Conservation (phyloP, 768 basidiomycete species). For the Calocybe cyanea region DNA sequence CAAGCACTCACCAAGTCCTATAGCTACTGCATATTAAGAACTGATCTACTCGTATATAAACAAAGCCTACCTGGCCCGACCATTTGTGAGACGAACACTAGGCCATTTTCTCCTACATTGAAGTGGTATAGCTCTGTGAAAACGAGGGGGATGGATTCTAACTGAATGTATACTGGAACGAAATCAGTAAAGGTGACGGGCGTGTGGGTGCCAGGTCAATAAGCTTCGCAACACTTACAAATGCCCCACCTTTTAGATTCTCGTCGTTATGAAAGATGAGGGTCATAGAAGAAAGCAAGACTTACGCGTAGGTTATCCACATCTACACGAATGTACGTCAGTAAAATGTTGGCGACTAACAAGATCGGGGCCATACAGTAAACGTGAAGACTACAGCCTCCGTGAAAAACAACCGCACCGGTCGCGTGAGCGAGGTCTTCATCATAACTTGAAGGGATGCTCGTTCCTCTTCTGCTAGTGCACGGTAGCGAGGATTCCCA, state of each 20-base stretch:
- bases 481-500: neutral
- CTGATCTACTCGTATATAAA: too few relatives aligned
- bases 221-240: too few relatives aligned
- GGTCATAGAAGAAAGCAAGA: neutral
- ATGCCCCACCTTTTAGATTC: neutral
- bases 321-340: neutral
- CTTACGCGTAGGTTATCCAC: constrained; percentile 4
- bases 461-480: neutral
- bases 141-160: neutral
- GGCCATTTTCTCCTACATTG: neutral
- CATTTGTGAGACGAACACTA: neutral
- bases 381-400: constrained; percentile 1
- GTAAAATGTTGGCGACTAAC: neutral
- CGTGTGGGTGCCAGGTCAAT: too few relatives aligned
- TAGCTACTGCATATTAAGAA: too few relatives aligned
- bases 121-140: neutral
- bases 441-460: neutral
- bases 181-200: neutral
- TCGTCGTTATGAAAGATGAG: neutral
- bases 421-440: neutral
- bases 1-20: too few relatives aligned
- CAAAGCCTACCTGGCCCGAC: constrained; percentile 1
- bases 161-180: constrained; percentile 1
- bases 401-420: constrained; percentile 1
- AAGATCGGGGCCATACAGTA: neutral